These are phyloP conservation scores for Isatis lusitanica DNA, from an alignment of 441 rosid genomes.

Conservation along the genomic window DNA sequence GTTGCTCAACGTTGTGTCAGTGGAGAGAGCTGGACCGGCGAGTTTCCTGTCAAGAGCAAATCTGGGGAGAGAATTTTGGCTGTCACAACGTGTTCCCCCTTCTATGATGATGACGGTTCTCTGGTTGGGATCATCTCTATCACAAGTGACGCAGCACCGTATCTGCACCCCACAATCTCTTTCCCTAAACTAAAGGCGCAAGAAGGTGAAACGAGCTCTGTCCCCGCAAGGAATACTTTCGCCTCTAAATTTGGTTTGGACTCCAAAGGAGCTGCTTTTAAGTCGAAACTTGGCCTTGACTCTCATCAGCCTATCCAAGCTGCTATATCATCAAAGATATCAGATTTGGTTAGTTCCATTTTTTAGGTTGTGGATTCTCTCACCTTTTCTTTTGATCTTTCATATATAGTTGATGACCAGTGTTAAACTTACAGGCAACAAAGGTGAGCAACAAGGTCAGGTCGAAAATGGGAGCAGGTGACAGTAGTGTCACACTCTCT, in stretches of 20 bases:
- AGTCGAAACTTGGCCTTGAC: constrained; percentile 74
- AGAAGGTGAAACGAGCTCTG: constrained; percentile 54
- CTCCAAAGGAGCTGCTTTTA: constrained; percentile 28
- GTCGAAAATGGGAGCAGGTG: constrained; percentile 62
- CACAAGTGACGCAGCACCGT: constrained; percentile 54
- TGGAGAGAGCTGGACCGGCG: constrained; percentile 92
- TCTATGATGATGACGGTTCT: constrained; percentile 69
- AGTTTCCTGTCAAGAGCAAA: constrained; percentile 77
- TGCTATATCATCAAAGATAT: constrained; percentile 79
- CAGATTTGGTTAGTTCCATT: constrained; percentile 74
- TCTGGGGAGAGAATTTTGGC: constrained; percentile 58
- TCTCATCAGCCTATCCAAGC: constrained; percentile 85
- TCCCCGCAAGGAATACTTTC: constrained; percentile 48
- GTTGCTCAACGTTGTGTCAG: constrained; percentile 49
- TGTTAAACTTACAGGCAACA: constrained; percentile 56
- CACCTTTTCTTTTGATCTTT: constrained; percentile 16
- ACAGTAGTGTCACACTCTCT: constrained; percentile 39
- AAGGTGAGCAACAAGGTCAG: constrained; percentile 84
- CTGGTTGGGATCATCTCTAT: constrained; percentile 79
- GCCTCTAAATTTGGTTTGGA: constrained; percentile 42
- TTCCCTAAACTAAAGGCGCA: constrained; percentile 34
- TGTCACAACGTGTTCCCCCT: constrained; percentile 72
- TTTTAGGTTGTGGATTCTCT: constrained; percentile 18
- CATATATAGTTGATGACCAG: constrained; percentile 32
- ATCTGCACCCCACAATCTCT: constrained; percentile 41